Base-by-base conservation (phyloP, 1,139 yeast genomes). In the Yamadazyma sp. region DNA sequence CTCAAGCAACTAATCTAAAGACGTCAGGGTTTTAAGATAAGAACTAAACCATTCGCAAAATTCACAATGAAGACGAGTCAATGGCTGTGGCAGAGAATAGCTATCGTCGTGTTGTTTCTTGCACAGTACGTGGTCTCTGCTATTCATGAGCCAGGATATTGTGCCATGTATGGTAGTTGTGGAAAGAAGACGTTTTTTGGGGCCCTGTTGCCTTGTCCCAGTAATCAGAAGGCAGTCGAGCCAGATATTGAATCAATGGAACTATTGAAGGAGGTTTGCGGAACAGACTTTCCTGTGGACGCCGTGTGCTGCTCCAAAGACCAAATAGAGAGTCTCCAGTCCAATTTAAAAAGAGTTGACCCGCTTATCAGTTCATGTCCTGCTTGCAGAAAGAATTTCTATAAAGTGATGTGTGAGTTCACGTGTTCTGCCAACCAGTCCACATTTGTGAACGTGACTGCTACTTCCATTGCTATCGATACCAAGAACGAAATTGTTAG, bases 401-500 rank as follows among this genome's bases (percentile, higher is more conserved):
- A 80, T 53, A 86, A 84, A 52, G 71, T 90, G 51, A 87, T 89
- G 56, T 92, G 97, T 63, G 79, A 82, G 36, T 89, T 92, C 59
- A 86, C 96, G 1, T 92, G 98, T 60, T 86, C 96, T 1, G 83
- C 96, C 0, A 67, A 86, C 51, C 97, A 92, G 59, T 74, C 89
- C 0, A 59, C 64, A 14, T 92, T 89, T 61, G 75, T 89, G 18
- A 75, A 87, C 46, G 77, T 90, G 17, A 76, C 86, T 0, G 62
- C 67, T 18, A 74, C 80, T 0, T 76, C 70, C 11, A 56, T 52
- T 2, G 80, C 95, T 3, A 52, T 53, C 1, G 73, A 73, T 38
- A 67, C 79, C 2, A 78, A 80, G 5, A 60, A 73, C 39, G 76
- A 69, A 1, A 75, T 88, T 6, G 96, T 89, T 0, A 73, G 83